Evolutionary conservation across 495 filamentous ascomycete genomes (phyloP), one percentile per base, ranked within the genome.

Genomic region (Trypethelium eluteriae): DNA sequence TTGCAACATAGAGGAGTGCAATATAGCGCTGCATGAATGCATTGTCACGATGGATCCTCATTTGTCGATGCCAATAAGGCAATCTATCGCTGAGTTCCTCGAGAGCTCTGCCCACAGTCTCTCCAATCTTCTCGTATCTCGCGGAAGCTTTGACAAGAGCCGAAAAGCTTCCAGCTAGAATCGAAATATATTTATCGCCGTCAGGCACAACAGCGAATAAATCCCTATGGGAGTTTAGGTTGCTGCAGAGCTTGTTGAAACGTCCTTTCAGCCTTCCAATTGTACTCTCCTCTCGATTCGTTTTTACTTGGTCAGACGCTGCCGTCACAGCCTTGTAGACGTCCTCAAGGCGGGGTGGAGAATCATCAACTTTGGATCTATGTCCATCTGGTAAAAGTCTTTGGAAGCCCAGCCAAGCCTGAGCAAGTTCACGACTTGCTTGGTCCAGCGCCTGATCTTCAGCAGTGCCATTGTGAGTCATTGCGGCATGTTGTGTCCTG

Each of bases 401-500:
- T n/a, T 53, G 49, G 49, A 53, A 53, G 11, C 2, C 18, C 49
- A 53, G n/a, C 49, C 49, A 53, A 5, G 49, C 49, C 18, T 53
- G 49, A 18, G 49, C 49, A 18, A 53, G 49, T 18, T 53, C 49
- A 53, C 49, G 49, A n/a, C 49, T 53, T 25, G 49, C 49, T 53
- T 53, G 11, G 49, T 53, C 49, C 49, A 53, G 49, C 49, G 49
- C 49, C 5, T n/a, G 49, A 25, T 53, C 49, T 53, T 53, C 49
- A 5, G 18, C 11, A 18, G 49, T 53, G 9, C 49, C 49, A 53
- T 16, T 53, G 49, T 53, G 49, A 53, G 18, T 25, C 5, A 25
- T 53, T 18, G 12, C 49, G 18, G n/a, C 49, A 5, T 53, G 10
- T n/a, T 53, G 49, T 18, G 49, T 53, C 18, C 18, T 53, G 49